These are phyloP conservation scores for Cucumis hystrix DNA, from an alignment of 306 rosid species.

Conservation along the genomic window DNA sequence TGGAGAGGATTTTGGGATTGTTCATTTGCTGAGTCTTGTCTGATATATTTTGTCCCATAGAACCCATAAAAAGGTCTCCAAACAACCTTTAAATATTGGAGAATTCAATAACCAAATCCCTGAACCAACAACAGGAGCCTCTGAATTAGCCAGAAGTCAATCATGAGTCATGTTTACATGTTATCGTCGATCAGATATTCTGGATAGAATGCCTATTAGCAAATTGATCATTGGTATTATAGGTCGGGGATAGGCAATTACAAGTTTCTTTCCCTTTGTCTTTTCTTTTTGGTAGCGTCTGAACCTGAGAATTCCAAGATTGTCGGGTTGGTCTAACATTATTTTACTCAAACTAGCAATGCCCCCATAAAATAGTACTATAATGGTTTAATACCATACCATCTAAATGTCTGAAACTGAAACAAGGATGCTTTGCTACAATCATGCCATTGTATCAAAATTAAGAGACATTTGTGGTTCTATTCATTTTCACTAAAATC, in stretches of 20 bases:
- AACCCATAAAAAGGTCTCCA: not conserved
- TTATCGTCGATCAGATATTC: not conserved
- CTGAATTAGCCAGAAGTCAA: not conserved
- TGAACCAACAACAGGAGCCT: not conserved
- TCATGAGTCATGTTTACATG: not conserved
- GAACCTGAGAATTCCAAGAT: not conserved
- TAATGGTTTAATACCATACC: not conserved
- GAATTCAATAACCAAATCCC: not conserved
- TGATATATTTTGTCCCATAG: not conserved
- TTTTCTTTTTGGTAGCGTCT: not conserved
- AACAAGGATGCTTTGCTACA: not conserved
- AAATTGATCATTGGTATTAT: not conserved
- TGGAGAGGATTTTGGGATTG: not conserved
- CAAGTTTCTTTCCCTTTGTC: not conserved
- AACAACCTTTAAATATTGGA: not conserved
- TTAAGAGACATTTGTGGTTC: not conserved
- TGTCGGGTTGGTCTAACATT: not conserved
- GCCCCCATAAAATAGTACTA: too few relatives aligned
- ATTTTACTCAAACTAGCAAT: too few relatives aligned
- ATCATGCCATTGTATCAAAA: not conserved
- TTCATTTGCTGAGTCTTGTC: not conserved
- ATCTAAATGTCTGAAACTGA: not conserved
- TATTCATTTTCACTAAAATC: not conserved
- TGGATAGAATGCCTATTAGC: not conserved
- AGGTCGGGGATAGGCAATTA: not conserved